Evolutionary conservation across 805 yeast species (phyloP).

Genomic region (Candida berthetii): DNA sequence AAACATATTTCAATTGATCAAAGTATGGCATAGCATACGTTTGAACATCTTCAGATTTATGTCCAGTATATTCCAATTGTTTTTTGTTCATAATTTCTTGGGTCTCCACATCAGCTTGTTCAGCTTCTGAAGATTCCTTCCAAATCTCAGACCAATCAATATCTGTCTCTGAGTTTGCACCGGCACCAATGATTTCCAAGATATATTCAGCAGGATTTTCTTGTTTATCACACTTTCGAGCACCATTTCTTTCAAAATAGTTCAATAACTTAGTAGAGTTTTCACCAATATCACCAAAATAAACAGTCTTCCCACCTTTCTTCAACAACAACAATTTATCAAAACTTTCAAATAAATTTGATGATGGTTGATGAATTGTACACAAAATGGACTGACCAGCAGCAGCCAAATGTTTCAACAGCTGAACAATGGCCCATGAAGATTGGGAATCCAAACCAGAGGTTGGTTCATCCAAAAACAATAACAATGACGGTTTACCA

Average conservation of each 20-base stretch:
- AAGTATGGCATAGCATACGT: constrained; percentile 33
- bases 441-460: constrained; percentile 56
- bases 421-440: constrained; percentile 51
- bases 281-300: constrained; percentile 68
- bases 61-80: background rate
- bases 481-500: constrained; percentile 46
- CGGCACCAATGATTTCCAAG: constrained; percentile 73
- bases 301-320: constrained; percentile 66
- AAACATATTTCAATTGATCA: constrained; percentile 36
- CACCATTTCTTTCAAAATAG: constrained; percentile 50
- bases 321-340: constrained; percentile 56
- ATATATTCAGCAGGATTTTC: constrained; percentile 79
- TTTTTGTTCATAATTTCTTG: constrained; percentile 20
- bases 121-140: constrained; percentile 36
- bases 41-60: constrained; percentile 1
- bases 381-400: constrained; percentile 55
- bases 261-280: constrained; percentile 38
- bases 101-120: constrained; percentile 22
- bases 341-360: constrained; percentile 50
- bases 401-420: constrained; percentile 40
- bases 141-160: constrained; percentile 61
- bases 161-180: constrained; percentile 52
- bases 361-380: constrained; percentile 66
- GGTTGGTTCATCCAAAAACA: constrained; percentile 56
- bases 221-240: constrained; percentile 44